Evolutionary conservation across 352 stramenopile genomes (phyloP).

Genomic region (Globisporangium ultimum): DNA sequence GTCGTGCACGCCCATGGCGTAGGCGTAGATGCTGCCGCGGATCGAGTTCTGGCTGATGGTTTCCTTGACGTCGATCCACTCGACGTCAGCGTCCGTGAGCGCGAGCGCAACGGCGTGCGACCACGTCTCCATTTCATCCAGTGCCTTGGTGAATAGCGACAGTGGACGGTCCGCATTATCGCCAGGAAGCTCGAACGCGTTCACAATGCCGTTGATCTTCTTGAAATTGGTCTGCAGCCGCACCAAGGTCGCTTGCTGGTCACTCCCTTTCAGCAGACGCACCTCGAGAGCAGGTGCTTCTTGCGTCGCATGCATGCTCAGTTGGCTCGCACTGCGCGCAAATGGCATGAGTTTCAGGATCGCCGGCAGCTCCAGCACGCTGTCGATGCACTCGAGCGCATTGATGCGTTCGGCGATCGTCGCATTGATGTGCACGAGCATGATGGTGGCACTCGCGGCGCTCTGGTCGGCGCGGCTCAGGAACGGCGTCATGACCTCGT

Average conservation of each 20-base stretch:
- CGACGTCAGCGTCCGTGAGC: slow-evolving; percentile 44
- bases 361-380: slow-evolving; percentile 36
- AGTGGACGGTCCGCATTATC: slow-evolving; percentile 19
- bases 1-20: slow-evolving; percentile 7
- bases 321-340: slow-evolving; percentile 25
- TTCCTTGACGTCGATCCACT: slow-evolving; percentile 56
- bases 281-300: slow-evolving; percentile 58
- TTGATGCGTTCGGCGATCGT: slow-evolving; percentile 26
- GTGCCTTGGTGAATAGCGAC: slow-evolving; percentile 40
- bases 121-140: slow-evolving; percentile 58
- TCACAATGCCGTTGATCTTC: slow-evolving; percentile 46
- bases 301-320: slow-evolving; percentile 12
- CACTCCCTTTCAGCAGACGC: slow-evolving; percentile 36
- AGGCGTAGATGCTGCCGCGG: slow-evolving; percentile 15
- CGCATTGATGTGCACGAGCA: slow-evolving; percentile 52
- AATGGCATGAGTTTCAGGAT: slow-evolving; percentile 79
- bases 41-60: slow-evolving; percentile 33
- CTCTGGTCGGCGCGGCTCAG: slow-evolving; percentile 43
- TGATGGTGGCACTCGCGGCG: slow-evolving; percentile 34
- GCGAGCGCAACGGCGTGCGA: slow-evolving; percentile 47
- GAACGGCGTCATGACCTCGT: slow-evolving; percentile 47
- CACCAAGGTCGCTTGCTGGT: slow-evolving; percentile 22
- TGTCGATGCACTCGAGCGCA: slow-evolving; percentile 42
- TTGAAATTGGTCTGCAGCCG: slow-evolving; percentile 37
- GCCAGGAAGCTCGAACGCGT: slow-evolving; percentile 47